These are phyloP conservation scores for Leucocoprinus sp. DNA, from an alignment of 768 basidiomycete genomes.

Conservation along the genomic window DNA sequence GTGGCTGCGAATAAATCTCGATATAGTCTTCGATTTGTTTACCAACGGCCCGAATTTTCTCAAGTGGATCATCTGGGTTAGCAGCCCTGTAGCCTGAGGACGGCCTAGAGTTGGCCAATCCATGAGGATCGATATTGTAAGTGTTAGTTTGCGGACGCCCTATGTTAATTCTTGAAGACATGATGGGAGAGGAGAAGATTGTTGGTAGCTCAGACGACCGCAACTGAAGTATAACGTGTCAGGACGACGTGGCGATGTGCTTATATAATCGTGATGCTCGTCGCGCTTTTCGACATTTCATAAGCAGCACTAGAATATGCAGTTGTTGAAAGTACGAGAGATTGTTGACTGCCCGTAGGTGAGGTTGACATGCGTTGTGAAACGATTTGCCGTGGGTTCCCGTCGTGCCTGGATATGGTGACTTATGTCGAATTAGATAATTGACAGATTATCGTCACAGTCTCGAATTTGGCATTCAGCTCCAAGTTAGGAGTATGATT, in stretches of 20 bases:
- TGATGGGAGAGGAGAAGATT: constrained; percentile 30
- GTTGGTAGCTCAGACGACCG: constrained; percentile 13
- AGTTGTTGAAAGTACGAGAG: too few relatives aligned
- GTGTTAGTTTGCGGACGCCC: constrained; percentile 57
- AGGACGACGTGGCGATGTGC: constrained; percentile 38
- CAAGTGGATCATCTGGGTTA: constrained; percentile 74
- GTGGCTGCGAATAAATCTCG: constrained; percentile 87
- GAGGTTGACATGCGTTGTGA: too few relatives aligned
- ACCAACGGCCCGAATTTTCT: constrained; percentile 63
- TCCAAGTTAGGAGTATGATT: too few relatives aligned
- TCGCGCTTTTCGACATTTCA: neutral
- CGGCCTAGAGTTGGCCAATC: constrained; percentile 63
- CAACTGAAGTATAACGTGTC: constrained; percentile 39
- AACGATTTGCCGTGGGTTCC: too few relatives aligned
- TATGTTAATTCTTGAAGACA: constrained; percentile 80
- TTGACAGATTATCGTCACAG: too few relatives aligned
- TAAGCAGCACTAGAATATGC: too few relatives aligned
- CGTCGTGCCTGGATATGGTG: too few relatives aligned
- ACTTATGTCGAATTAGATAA: too few relatives aligned
- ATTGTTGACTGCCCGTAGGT: too few relatives aligned
- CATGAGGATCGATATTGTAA: constrained; percentile 70
- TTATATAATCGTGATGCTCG: constrained; percentile 25
- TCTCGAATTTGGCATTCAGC: too few relatives aligned
- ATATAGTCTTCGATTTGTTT: constrained; percentile 84
- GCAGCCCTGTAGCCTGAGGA: constrained; percentile 72